Percentiles rank a stretch among this genome's conserved stretches.
Conservation (phyloP, 192 early-diverging fungal genomes). For the Chytriomyces confervae region DNA sequence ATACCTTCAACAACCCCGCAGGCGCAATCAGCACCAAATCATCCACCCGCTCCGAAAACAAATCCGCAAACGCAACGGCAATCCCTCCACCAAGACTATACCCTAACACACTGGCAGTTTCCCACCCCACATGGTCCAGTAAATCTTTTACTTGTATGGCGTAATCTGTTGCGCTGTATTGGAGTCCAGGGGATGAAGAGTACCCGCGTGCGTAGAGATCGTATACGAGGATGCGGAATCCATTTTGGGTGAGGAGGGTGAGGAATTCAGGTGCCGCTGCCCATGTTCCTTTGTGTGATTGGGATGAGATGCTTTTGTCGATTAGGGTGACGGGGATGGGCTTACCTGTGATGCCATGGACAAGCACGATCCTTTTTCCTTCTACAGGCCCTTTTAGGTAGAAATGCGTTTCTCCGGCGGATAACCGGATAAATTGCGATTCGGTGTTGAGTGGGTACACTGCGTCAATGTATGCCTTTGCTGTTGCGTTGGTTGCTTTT, state of each 20-base stretch:
- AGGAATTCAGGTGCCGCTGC: no score
- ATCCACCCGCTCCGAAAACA: conserved; percentile 1
- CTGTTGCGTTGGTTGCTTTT: conserved; percentile 5
- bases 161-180: background rate
- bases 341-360: conserved; percentile 26
- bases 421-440: background rate
- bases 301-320: no score
- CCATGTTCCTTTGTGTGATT: no score
- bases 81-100: conserved; percentile 25
- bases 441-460: conserved; percentile 2
- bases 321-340: accelerated
- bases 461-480: background rate
- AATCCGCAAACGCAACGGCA: conserved; percentile 6
- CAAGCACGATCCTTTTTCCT: conserved; percentile 14
- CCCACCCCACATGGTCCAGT: conserved; percentile 23
- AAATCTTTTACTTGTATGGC: conserved; percentile 15
- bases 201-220: conserved; percentile 21
- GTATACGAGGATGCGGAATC: conserved; percentile 10
- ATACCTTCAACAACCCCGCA: background rate
- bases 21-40: conserved; percentile 23
- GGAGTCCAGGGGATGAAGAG: background rate
- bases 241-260: no score
- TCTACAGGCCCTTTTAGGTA: conserved; percentile 3
- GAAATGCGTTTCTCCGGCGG: conserved; percentile 5
- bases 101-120: background rate